Evolutionary conservation across 139 green algal genomes (phyloP), one percentile per base, ranked within the genome.

Genomic region (Pseudopediastrum boryanum): DNA sequence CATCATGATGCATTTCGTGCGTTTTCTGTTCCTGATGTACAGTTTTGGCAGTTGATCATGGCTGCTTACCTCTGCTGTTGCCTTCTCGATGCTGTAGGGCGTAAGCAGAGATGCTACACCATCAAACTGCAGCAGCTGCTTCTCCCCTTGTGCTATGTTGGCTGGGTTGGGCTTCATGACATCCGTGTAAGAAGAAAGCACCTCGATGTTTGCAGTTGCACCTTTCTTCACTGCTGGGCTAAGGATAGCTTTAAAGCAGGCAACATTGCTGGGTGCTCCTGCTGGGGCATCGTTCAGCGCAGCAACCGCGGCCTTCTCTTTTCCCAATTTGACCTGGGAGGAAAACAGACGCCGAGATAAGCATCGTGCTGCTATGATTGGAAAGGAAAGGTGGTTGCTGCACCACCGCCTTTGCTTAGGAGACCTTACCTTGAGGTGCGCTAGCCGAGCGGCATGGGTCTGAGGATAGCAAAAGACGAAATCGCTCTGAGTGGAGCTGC

Each of bases 71-170:
- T 84, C 87, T 8, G 79, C 88, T 58, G 54, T 89, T 82, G 97
- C 88, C 3, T 66, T 68, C 4, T 75, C 48, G 35, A 93, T 80
- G 0, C 19, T 12, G 75, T 97, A 97, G 0, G 93, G 89, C n/a
- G 85, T 93, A 33, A 92, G 12, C 21, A 90, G 66, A 48, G 88
- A 89, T 27, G 86, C 38, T 29, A 81, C 89, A 71, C 84, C 89
- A 2, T 76, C 36, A 63, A 86, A 95, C 74, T 93, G 27, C 52
- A 98, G 84, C 1, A 88, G 82, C 88, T 97, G 94, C 16, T 59
- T 39, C 2, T 98, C 94, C 1, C 44, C 44, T 77, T 97, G 94
- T 23, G 27, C 33, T 2, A 96, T 82, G 50, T 90, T 77, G 4
- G 80, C 81, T 1, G 94, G 94, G 54, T 88, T 81, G 0, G 93